Conservation (phyloP, 257 asterid genomes). For the Paraleonurus japonicus region DNA sequence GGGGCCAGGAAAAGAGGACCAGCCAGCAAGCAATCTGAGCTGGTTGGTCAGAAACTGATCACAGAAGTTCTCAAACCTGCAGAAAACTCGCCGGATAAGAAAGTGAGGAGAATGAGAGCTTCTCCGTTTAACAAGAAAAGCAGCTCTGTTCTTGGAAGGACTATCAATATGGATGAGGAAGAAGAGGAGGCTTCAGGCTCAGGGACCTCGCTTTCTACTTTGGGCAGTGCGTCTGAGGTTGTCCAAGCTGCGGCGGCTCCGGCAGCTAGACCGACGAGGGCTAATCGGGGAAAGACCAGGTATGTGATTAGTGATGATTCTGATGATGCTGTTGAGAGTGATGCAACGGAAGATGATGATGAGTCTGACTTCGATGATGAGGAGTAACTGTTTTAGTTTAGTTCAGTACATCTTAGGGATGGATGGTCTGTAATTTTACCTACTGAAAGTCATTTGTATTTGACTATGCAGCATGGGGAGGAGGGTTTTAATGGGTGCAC, state of each 20-base stretch:
- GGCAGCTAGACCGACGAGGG: slow-evolving; percentile 60
- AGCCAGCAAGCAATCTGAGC: slow-evolving; percentile 40
- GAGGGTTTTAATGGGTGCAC: background rate
- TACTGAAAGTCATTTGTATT: slow-evolving; percentile 2
- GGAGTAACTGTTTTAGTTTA: slow-evolving; percentile 18
- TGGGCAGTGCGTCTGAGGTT: slow-evolving; percentile 31
- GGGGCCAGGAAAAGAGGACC: slow-evolving; percentile 55
- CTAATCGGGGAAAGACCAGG: slow-evolving; percentile 32
- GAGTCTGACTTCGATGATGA: slow-evolving; percentile 49
- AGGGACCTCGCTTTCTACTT: slow-evolving; percentile 39
- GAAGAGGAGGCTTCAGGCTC: slow-evolving; percentile 43
- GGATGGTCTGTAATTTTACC: background rate
- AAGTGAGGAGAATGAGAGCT: slow-evolving; percentile 76
- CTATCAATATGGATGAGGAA: slow-evolving; percentile 30
- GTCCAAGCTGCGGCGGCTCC: slow-evolving; percentile 49
- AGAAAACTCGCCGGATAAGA: slow-evolving; percentile 69
- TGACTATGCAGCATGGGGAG: background rate
- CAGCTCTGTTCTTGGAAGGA: slow-evolving; percentile 57
- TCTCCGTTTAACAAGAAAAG: slow-evolving; percentile 97
- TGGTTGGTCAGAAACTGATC: slow-evolving; percentile 64
- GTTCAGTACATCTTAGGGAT: background rate
- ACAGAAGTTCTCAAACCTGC: slow-evolving; percentile 64
- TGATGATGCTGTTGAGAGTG: slow-evolving; percentile 33
- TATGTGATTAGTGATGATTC: slow-evolving; percentile 77
- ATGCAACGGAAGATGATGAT: slow-evolving; percentile 26